Evolutionary conservation across 2,329 filamentous ascomycete genomes (phyloP).

Genomic region (Epichloe brachyelytri): DNA sequence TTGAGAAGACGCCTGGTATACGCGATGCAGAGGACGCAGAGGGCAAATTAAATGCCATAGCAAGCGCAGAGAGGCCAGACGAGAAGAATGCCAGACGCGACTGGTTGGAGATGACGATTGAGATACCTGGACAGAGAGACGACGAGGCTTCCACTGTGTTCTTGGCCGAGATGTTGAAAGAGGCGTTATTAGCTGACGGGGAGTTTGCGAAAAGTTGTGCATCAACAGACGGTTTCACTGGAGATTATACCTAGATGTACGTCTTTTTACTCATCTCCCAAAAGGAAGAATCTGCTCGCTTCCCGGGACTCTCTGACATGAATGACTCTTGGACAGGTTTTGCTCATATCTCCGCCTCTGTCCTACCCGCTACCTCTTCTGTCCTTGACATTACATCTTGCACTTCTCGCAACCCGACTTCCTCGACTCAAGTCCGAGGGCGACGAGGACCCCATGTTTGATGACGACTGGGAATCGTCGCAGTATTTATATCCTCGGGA

Average conservation of each 20-base stretch:
- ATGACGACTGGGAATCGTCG: conserved; percentile 91
- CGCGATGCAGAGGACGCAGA: conserved; percentile 14
- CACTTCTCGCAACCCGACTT: conserved; percentile 74
- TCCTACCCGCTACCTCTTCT: conserved; percentile 90
- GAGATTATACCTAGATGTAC: conserved; percentile 87
- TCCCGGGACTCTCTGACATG: not conserved
- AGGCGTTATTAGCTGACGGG: conserved; percentile 67
- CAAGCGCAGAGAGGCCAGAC: conserved; percentile 28
- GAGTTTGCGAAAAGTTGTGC: conserved; percentile 58
- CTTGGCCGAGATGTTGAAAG: conserved; percentile 73
- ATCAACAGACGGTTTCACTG: conserved; percentile 93
- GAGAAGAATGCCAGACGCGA: conserved; percentile 38
- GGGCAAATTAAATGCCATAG: conserved; percentile 5
- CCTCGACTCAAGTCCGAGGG: conserved; percentile 76
- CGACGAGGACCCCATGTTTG: conserved; percentile 93
- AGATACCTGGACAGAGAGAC: conserved; percentile 82
- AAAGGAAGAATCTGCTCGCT: not conserved
- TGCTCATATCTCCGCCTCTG: conserved; percentile 82
- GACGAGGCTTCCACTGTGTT: conserved; percentile 86
- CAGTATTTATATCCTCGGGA: conserved; percentile 58
- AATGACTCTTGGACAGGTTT: conserved; percentile 44
- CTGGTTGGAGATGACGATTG: conserved; percentile 85
- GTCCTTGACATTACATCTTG: conserved; percentile 85
- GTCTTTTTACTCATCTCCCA: conserved; percentile 20
- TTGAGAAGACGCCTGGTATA: conserved; percentile 52